phyloP scores from a whole-genome alignment of 2,329 filamentous ascomycete species.

The Ophiocordyceps camponoti-saundersi region DNA sequence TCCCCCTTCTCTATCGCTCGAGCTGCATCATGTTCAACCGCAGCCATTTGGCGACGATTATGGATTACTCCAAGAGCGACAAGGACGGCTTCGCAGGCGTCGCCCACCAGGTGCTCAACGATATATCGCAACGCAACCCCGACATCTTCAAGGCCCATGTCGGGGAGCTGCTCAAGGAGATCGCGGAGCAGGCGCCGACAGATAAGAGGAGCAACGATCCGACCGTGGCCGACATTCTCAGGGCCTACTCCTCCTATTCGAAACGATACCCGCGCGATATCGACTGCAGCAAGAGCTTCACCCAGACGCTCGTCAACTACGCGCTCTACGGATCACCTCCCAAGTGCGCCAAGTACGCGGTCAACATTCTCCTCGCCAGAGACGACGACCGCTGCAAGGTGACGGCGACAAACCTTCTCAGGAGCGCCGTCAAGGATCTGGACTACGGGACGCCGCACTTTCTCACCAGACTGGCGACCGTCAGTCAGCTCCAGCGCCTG shows the following conservation, averaged over 20 bases:
- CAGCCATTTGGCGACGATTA: constrained; percentile 80
- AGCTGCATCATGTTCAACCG: constrained; percentile 82
- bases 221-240: constrained; percentile 73
- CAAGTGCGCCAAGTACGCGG: constrained; percentile 79
- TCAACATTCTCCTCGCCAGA: constrained; percentile 73
- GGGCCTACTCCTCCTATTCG: constrained; percentile 84
- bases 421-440: constrained; percentile 59
- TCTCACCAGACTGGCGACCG: constrained; percentile 53
- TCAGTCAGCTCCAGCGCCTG: constrained; percentile 61
- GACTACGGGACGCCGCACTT: constrained; percentile 57
- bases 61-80: constrained; percentile 73
- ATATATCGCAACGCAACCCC: constrained; percentile 79
- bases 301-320: constrained; percentile 66
- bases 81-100: constrained; percentile 60
- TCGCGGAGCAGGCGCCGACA: constrained; percentile 66
- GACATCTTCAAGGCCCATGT: constrained; percentile 87
- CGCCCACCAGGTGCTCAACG: constrained; percentile 77
- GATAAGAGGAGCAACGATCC: constrained; percentile 49
- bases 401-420: constrained; percentile 68
- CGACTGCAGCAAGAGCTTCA: constrained; percentile 63
- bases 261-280: constrained; percentile 74
- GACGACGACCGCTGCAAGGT: constrained; percentile 58
- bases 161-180: constrained; percentile 73
- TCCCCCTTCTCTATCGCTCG: constrained; percentile 67
- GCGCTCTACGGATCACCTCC: constrained; percentile 68